Evolutionary conservation across 768 basidiomycete species (phyloP).

Genomic region (Agaricus blazei): DNA sequence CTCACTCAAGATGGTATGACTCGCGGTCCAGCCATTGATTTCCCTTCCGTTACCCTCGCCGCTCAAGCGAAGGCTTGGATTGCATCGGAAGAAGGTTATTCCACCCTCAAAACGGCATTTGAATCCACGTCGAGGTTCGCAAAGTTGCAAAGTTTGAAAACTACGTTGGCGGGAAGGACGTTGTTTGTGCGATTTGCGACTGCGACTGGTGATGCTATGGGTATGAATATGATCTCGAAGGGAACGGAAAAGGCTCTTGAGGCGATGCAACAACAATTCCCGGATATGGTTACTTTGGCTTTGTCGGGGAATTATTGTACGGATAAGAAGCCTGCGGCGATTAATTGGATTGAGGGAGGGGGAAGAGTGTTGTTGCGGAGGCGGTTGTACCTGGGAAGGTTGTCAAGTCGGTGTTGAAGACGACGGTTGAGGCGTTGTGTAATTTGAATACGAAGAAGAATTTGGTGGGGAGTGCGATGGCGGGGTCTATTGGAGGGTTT

Average conservation of each 20-base stretch:
- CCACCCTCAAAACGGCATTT: constrained; percentile 75
- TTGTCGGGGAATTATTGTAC: constrained; percentile 98
- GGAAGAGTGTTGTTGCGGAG: constrained; percentile 97
- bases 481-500: constrained; percentile 95
- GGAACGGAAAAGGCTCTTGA: constrained; percentile 95
- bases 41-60: constrained; percentile 75
- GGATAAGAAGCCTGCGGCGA: constrained; percentile 99
- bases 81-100: constrained; percentile 74
- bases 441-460: constrained; percentile 98
- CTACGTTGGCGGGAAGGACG: constrained; percentile 88
- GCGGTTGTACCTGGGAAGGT: constrained; percentile 86
- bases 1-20: constrained; percentile 94
- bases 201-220: constrained; percentile 97
- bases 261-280: constrained; percentile 71
- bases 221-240: constrained; percentile 99
- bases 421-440: constrained; percentile 84
- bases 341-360: constrained; percentile 99
- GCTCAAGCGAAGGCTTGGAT: constrained; percentile 88
- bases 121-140: constrained; percentile 95
- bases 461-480: constrained; percentile 95
- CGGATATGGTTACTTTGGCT: constrained; percentile 86
- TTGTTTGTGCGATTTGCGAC: constrained; percentile 93
- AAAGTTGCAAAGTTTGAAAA: constrained; percentile 78
- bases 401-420: constrained; percentile 91
- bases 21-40: constrained; percentile 96